These are phyloP conservation scores for Globisporangium megalacanthum DNA, from an alignment of 352 stramenopile genomes.

Conservation along the genomic window DNA sequence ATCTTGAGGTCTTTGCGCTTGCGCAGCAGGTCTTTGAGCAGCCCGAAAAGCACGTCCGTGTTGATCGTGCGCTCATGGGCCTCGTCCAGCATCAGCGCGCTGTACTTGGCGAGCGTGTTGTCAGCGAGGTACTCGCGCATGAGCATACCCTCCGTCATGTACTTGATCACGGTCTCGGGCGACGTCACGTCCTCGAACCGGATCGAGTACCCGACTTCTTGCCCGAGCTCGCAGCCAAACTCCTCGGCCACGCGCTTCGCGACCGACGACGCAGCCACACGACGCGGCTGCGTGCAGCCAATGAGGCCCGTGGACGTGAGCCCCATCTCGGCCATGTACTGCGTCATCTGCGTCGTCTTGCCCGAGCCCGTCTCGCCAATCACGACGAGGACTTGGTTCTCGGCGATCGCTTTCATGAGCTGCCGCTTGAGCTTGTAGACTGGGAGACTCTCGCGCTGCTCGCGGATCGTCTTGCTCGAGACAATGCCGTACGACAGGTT, in stretches of 20 bases:
- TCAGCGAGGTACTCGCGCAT: constrained; percentile 92
- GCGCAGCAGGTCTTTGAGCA: constrained; percentile 87
- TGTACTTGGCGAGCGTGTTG: constrained; percentile 81
- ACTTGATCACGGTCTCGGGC: constrained; percentile 97
- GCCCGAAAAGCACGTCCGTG: constrained; percentile 93
- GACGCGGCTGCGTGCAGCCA: constrained; percentile 97
- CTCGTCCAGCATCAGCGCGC: constrained; percentile 92
- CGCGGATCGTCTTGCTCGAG: constrained; percentile 91
- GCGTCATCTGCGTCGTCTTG: constrained; percentile 98
- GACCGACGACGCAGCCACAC: constrained; percentile 98
- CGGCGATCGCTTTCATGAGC: constrained; percentile 94
- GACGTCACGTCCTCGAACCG: constrained; percentile 93
- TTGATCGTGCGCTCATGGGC: constrained; percentile 93
- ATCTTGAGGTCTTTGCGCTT: constrained; percentile 88
- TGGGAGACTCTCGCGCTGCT: constrained; percentile 96
- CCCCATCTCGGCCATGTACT: constrained; percentile 92
- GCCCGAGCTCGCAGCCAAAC: constrained; percentile 91
- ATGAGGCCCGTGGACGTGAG: constrained; percentile 88
- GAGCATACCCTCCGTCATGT: constrained; percentile 92
- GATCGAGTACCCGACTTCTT: constrained; percentile 92
- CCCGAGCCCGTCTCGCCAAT: constrained; percentile 96
- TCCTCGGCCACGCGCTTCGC: constrained; percentile 98
- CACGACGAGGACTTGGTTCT: constrained; percentile 98
- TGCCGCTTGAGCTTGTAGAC: constrained; percentile 95
- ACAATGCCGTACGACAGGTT: constrained; percentile 96